These are phyloP conservation scores for Septoria petroselini DNA, from an alignment of 2,329 filamentous ascomycete species.

Conservation along the genomic window DNA sequence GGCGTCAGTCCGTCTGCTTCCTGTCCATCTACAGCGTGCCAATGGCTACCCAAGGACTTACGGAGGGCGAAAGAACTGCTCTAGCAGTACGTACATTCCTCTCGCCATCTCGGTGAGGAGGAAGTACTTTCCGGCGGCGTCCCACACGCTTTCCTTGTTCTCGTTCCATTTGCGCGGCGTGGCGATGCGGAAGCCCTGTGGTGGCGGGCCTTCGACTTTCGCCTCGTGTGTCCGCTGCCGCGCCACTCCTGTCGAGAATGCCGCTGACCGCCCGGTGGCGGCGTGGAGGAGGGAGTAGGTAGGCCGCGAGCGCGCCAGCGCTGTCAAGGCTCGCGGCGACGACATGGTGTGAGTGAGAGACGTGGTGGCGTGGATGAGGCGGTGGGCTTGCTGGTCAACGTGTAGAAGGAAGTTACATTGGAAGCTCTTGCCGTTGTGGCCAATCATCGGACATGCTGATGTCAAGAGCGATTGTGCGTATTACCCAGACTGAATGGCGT, in stretches of 20 bases:
- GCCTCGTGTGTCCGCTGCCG: conserved; percentile 46
- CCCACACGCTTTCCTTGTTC: conserved; percentile 69
- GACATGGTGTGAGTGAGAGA: conserved; percentile 42
- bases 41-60: conserved; percentile 55
- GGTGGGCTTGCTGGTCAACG: conserved; percentile 17
- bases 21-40: background rate
- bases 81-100: conserved; percentile 95
- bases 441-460: background rate
- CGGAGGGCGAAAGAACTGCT: conserved; percentile 98
- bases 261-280: conserved; percentile 44
- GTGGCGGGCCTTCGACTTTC: conserved; percentile 72
- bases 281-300: conserved; percentile 39
- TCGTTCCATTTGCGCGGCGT: conserved; percentile 76
- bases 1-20: conserved; percentile 12
- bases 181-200: conserved; percentile 74
- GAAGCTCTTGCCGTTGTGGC: conserved; percentile 3
- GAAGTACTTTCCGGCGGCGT: conserved; percentile 90
- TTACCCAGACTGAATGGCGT: too few relatives aligned
- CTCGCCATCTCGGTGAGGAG: conserved; percentile 91
- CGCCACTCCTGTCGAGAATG: conserved; percentile 63
- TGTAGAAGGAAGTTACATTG: conserved; percentile 3
- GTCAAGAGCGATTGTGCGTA: background rate
- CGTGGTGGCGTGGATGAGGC: conserved; percentile 30
- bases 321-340: conserved; percentile 47
- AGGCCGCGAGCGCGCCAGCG: conserved; percentile 48